These are phyloP conservation scores for Halteria grandinella DNA, from an alignment of 73 alveolate species.

Conservation along the genomic window DNA sequence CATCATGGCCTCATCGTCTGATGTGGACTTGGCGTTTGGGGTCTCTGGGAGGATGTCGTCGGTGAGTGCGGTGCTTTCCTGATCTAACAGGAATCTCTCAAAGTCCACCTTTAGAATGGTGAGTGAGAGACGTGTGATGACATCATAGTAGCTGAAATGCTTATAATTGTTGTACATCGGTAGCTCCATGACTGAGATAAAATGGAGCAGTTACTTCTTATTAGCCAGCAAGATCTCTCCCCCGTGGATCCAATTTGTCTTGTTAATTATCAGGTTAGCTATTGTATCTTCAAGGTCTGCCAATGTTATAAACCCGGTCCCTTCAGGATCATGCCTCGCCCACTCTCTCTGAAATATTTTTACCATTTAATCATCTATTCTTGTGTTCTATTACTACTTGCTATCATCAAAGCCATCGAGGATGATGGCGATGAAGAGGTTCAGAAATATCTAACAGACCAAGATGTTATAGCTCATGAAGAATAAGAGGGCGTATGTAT, in stretches of 20 bases:
- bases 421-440: conserved; percentile 75
- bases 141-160: conserved; percentile 20
- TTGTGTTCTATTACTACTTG: conserved; percentile 29
- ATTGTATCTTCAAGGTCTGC: background rate
- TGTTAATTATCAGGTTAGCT: background rate
- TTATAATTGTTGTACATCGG: conserved; percentile 37
- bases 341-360: conserved; percentile 15
- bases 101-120: background rate
- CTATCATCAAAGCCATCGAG: conserved; percentile 71
- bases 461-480: conserved; percentile 33
- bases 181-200: conserved; percentile 44
- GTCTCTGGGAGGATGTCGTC: too few species aligned
- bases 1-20: too few species aligned
- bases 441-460: conserved; percentile 65
- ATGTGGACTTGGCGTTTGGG: too few species aligned
- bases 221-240: conserved; percentile 2
- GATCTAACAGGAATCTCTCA: background rate
- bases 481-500: conserved; percentile 1
- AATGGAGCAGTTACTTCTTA: conserved; percentile 6
- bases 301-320: conserved; percentile 33
- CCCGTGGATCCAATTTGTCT: conserved; percentile 19
- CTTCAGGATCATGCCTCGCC: conserved; percentile 31
- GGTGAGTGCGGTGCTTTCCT: too few species aligned
- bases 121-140: too few species aligned
- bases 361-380: conserved; percentile 30